phyloP scores from a whole-genome alignment of 2,329 filamentous ascomycete genomes.

The Incumbomyces delicatus region DNA sequence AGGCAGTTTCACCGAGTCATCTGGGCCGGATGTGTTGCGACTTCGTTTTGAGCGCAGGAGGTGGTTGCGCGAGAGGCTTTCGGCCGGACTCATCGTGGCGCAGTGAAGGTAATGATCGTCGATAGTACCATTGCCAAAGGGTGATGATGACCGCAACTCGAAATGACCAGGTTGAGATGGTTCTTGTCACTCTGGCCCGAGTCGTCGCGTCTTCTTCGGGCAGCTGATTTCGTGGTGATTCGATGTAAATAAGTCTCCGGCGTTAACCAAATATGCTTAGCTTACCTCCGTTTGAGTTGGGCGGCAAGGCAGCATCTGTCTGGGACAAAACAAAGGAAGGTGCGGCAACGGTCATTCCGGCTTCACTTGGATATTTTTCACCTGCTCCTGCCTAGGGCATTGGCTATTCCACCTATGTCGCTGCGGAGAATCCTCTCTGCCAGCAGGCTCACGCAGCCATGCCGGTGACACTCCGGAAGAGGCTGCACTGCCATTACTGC shows the following conservation, averaged over 20 bases:
- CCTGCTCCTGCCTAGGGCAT: too few species aligned
- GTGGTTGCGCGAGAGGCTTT: conserved; percentile 14
- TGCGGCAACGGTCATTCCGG: too few species aligned
- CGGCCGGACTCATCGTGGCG: conserved; percentile 22
- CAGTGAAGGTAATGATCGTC: background rate
- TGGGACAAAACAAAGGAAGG: too few species aligned
- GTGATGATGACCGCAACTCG: background rate
- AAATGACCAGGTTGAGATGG: background rate
- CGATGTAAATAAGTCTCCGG: background rate
- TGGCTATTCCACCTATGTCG: too few species aligned
- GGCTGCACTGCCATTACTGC: conserved; percentile 74
- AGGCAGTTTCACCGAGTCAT: conserved; percentile 36
- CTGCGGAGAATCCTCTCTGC: too few species aligned
- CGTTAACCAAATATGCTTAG: conserved; percentile 3
- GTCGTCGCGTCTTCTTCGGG: background rate
- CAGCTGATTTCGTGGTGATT: conserved; percentile 1
- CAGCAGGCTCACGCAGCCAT: conserved; percentile 22
- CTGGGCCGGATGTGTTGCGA: conserved; percentile 26
- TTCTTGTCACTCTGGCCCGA: background rate
- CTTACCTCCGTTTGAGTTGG: background rate
- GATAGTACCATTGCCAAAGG: conserved; percentile 1
- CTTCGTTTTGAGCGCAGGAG: conserved; percentile 22
- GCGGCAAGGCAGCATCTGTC: too few species aligned
- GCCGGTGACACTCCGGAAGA: conserved; percentile 33
- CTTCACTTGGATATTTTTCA: too few species aligned